Base-by-base conservation (phyloP, 202 grass and related monocot genomes). In the Digitaria exilis region DNA sequence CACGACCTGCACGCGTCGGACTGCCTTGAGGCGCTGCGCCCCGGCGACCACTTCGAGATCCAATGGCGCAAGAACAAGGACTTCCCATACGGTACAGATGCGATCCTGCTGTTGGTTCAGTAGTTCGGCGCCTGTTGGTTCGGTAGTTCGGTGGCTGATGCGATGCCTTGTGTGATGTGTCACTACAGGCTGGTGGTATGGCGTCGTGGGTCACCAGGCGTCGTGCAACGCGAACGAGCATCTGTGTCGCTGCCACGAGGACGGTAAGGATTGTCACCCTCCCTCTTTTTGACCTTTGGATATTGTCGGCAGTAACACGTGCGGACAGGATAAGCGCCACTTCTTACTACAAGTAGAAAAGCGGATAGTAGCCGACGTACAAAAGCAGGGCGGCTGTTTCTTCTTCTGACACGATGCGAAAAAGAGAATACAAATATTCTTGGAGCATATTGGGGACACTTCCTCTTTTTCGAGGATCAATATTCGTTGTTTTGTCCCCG, bases 111-210 rank as follows among this genome's bases (percentile, higher is more conserved):
- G n/a, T n/a, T n/a, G n/a, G n/a, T n/a, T n/a, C n/a, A n/a, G n/a
- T n/a, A n/a, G n/a, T n/a, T n/a, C n/a, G n/a, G n/a, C n/a, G n/a
- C 29, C 43, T 44, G 25, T 30, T 50, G n/a, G 34, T 29, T 43
- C 15, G n/a, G 56, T 75, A 52, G 19, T 55, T 67, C 65, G 14
- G 51, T 17, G 12, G 7, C 57, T 71, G 78, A 46, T 73, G 6
- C 19, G 69, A 69, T 73, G 65, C 19, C 26, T 67, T 22, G 39
- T 18, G 13, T 71, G 49, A 60, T 79, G 78, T 42, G 32, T 74
- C 32, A 48, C 84, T 89, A 61, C 84, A 97, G 95, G 95, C 61
- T 98, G 95, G 95, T 98, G 95, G 95, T 98, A 98, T 68, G 95
- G 95, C 19, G 79, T 91, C 71, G 86, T 91, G 63, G 95, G 92